Evolutionary conservation across 495 filamentous ascomycete species (phyloP), one percentile per base, ranked within the genome.

Genomic region (Haplographium delicatum): DNA sequence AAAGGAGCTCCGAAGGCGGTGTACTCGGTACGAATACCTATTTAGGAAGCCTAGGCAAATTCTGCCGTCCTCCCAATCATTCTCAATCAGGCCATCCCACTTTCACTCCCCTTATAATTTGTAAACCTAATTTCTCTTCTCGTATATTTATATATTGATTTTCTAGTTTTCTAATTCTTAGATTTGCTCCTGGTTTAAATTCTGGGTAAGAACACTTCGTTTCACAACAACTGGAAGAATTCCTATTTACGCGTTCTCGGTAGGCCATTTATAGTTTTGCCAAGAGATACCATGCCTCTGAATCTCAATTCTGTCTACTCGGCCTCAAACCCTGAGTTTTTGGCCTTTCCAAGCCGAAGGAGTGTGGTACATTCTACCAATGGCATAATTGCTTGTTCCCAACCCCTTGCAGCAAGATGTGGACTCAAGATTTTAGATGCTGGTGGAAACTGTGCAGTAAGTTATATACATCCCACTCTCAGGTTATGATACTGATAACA

Each of bases 291-390:
- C 20, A 83, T 82, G 80, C 75, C 81, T 49, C 71, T 83, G 44
- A 79, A 78, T 60, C 64, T 75, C 16, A 72, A 67, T 48, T 76
- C 80, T 2, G 50, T 91, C 24, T 90, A 82, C 61, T 78, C 84
- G 39, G 72, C 79, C 47, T 63, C 70, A 26, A 74, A 85, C 38
- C 76, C 76, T 18, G 76, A 69, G 19, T 75, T 84, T 58, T 71
- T 78, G 51, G 76, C 81, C 35, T 95, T 89, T 65, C 72, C 90
- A 8, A 91, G 88, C 62, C 82, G 93, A 31, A 80, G 93, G 54
- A 96, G 90, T 55, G 87, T 90, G 26, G 86, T 97, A 6, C 90
- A 97, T 63, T 96, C 89, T 65, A 87, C 85, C 15, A 85, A 94
- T 65, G 93, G 90, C 27, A 95, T 98, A 38, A 84, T 98, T 44